Evolutionary conservation across 345 rosid species (phyloP).

Genomic region (Sonneratia alba): DNA sequence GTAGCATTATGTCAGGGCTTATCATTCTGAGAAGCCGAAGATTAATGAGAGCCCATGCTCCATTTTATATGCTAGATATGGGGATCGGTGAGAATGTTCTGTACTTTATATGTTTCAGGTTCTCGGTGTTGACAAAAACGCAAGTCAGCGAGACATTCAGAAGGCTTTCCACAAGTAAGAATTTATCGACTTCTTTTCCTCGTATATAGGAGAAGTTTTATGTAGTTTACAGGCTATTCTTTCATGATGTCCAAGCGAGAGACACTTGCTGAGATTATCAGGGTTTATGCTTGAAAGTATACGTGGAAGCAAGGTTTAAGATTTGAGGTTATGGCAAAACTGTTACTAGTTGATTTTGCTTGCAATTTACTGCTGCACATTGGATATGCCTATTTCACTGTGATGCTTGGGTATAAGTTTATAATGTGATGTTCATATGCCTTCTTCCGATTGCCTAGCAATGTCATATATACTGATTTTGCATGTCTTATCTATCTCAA

Average conservation of each 20-base stretch:
- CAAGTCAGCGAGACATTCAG: conserved; percentile 86
- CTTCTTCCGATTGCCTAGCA: background rate
- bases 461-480: background rate
- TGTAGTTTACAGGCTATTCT: background rate
- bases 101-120: conserved; percentile 30
- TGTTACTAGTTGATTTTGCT: no score
- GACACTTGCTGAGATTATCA: background rate
- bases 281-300: background rate
- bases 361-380: no score
- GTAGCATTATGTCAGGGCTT: background rate
- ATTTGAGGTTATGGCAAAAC: conserved; percentile 1
- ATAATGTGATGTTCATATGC: no score
- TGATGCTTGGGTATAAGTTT: no score
- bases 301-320: background rate
- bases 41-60: background rate
- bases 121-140: conserved; percentile 77
- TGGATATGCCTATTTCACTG: no score
- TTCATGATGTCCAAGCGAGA: background rate
- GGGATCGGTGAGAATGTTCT: background rate
- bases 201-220: background rate
- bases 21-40: background rate
- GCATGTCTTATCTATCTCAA: background rate
- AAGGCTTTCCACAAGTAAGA: conserved; percentile 94
- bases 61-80: background rate
- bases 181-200: background rate